Percentiles rank a stretch among this genome's conserved stretches.
These are phyloP conservation scores for Sporisorium scitamineum DNA, from an alignment of 1,284 basidiomycete species.

Conservation along the genomic window DNA sequence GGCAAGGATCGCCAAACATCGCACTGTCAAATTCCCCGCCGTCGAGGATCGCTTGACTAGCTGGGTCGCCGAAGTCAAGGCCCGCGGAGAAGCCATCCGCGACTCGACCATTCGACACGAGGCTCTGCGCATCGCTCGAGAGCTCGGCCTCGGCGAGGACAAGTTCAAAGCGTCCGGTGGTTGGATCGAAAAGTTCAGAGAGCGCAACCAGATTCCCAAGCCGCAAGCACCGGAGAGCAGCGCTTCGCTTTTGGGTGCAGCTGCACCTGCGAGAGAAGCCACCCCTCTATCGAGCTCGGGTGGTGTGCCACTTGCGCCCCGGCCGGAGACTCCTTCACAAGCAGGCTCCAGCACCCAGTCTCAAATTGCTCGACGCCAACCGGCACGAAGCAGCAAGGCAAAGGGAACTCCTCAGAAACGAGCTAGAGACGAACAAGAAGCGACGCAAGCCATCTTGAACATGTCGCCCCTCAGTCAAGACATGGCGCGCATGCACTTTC, in stretches of 20 bases:
- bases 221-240: constrained; percentile 8
- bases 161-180: constrained; percentile 89
- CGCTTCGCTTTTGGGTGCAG: neutral
- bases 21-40: constrained; percentile 75
- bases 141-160: constrained; percentile 75
- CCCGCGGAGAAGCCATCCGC: constrained; percentile 74
- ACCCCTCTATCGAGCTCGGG: constrained; percentile 3
- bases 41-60: constrained; percentile 77
- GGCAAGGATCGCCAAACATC: constrained; percentile 55
- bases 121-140: constrained; percentile 78
- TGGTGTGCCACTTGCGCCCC: constrained; percentile 6
- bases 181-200: constrained; percentile 92
- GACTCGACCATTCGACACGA: constrained; percentile 80
- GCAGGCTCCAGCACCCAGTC: neutral
- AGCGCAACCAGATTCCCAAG: constrained; percentile 78
- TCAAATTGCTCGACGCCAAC: constrained; percentile 18
- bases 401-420: constrained; percentile 35
- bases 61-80: constrained; percentile 75
- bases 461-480: constrained; percentile 43
- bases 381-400: constrained; percentile 15
- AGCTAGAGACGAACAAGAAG: constrained; percentile 18
- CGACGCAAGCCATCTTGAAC: constrained; percentile 16
- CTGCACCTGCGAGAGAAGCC: neutral
- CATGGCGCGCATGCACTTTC: constrained; percentile 45
- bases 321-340: neutral